Evolutionary conservation across 1,139 yeast species (phyloP).

Genomic region (Debaryomyces singareniensis): DNA sequence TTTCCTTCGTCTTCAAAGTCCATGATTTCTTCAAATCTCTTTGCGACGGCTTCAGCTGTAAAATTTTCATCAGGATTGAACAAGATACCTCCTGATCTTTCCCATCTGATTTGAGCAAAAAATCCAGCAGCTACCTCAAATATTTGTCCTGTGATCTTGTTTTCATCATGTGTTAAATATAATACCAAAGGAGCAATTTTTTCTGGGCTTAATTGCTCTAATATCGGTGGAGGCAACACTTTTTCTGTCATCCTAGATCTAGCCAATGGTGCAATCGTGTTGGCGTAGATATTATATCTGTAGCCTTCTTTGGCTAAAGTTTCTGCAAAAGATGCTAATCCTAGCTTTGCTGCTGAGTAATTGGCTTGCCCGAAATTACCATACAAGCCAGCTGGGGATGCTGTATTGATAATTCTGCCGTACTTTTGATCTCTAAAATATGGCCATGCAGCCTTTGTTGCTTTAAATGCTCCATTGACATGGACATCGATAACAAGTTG

Average conservation of each 20-base stretch:
- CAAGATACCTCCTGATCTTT: conserved; percentile 79
- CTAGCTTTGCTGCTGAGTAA: conserved; percentile 91
- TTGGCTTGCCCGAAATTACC: conserved; percentile 98
- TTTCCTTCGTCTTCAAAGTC: conserved; percentile 52
- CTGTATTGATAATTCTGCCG: conserved; percentile 87
- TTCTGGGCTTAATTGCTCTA: conserved; percentile 78
- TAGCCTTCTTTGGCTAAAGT: conserved; percentile 93
- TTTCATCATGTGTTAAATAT: conserved; percentile 64
- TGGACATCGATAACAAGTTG: conserved; percentile 80
- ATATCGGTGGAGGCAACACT: conserved; percentile 76
- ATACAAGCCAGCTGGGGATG: conserved; percentile 94
- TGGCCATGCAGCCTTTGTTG: conserved; percentile 92
- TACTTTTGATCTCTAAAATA: conserved; percentile 74
- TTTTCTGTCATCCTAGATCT: conserved; percentile 95
- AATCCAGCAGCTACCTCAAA: conserved; percentile 95
- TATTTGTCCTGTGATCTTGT: conserved; percentile 60
- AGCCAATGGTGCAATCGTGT: conserved; percentile 90
- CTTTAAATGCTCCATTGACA: conserved; percentile 80
- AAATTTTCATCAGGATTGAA: conserved; percentile 74
- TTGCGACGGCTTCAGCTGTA: conserved; percentile 81
- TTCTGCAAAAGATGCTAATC: conserved; percentile 85
- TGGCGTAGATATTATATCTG: conserved; percentile 75
- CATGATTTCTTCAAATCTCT: conserved; percentile 57
- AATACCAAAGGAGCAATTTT: conserved; percentile 88
- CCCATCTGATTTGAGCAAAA: conserved; percentile 91